Evolutionary conservation across 495 filamentous ascomycete genomes (phyloP), one percentile per base, ranked within the genome.

Genomic region (Tuber indicum): DNA sequence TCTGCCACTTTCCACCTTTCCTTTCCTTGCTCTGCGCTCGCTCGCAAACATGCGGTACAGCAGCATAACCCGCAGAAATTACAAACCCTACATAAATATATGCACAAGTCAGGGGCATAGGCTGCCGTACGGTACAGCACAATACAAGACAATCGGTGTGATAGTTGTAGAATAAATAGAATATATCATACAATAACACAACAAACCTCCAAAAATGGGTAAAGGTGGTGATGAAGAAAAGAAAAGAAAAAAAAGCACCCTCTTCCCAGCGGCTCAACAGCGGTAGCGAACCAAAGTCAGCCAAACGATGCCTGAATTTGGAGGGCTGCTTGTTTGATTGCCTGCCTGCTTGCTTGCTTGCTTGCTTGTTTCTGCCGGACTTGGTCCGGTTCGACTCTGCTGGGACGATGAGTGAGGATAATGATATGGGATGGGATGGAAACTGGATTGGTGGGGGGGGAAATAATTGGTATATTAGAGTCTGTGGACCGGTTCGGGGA

Each of bases 151-250:
- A 32, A 32, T 32, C 32, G 32, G 32, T 32, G 32, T 32, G 32
- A 32, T 32, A 1, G 32, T 32, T 32, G 32, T 32, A 32, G 32
- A 32, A 32, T 32, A 32, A 32, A 32, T 32, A 32, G 32, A 32
- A 32, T 32, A 32, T 32, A 32, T 32, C 32, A 32, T 52, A n/a
- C 47, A 69, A 75, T 77, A 70, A 49, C 47, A 78, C 70, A 72
- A 75, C 77, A 75, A 78, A 75, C 66, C 69, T 79, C 77, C 73
- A 77, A 70, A 78, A 79, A 74, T 19, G 72, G 72, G 77, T 78
- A 71, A 78, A 66, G 41, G 79, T 77, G 58, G 82, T 58, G 52
- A 75, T 58, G 49, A 26, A 58, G 23, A 46, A 79, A 71, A 23
- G 36, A 72, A 52, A 32, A 52, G 42, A 74, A 49, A 21, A 4